Evolutionary conservation across 257 asterid species (phyloP).

Genomic region (Orobanche coerulescens): DNA sequence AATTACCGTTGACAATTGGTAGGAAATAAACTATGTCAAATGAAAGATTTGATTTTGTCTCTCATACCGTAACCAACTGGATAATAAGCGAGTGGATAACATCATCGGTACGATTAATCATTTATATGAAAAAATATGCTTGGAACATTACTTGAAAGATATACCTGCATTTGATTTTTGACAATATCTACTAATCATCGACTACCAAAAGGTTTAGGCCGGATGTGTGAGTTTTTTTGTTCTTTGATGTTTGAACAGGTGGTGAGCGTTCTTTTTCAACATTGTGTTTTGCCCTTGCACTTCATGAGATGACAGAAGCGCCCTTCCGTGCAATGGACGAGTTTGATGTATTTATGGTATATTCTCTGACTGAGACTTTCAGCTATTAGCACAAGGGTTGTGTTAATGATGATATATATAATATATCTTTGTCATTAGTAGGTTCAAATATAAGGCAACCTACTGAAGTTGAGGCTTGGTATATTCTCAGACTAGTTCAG

Average conservation of each 20-base stretch:
- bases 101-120: background rate
- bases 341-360: constrained; percentile 94
- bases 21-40: background rate
- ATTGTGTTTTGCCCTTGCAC: constrained; percentile 90
- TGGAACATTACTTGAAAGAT: background rate
- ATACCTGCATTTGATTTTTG: background rate
- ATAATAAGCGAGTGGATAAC: too few relatives aligned
- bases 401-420: background rate
- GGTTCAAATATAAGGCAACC: background rate
- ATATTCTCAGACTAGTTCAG: background rate
- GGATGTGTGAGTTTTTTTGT: background rate
- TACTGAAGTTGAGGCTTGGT: background rate
- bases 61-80: too few relatives aligned
- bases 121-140: background rate
- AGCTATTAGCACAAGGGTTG: background rate
- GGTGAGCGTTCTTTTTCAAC: constrained; percentile 98
- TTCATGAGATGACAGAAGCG: constrained; percentile 98
- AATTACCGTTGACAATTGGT: background rate
- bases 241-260: constrained; percentile 41
- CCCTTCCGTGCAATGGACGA: constrained; percentile 99
- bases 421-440: background rate
- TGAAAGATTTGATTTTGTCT: background rate
- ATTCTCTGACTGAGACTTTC: constrained; percentile 15
- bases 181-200: background rate
- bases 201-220: background rate